Evolutionary conservation across 805 yeast species (phyloP).

Genomic region (Candida suzukii): DNA sequence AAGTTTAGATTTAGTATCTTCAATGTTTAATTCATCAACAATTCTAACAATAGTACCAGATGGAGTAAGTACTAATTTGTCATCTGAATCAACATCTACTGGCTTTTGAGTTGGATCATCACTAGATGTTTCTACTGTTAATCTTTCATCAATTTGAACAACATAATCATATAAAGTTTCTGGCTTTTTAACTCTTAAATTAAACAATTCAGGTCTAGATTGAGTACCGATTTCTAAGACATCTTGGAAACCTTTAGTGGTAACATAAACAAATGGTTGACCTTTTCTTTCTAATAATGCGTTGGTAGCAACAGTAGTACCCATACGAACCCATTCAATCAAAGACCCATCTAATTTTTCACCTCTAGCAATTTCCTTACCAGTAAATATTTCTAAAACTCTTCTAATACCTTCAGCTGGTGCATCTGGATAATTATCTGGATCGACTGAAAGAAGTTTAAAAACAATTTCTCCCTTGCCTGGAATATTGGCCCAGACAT

Average conservation of each 20-base stretch:
- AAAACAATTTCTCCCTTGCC: constrained; percentile 29
- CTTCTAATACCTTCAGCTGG: constrained; percentile 20
- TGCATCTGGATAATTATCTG: constrained; percentile 18
- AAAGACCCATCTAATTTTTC: constrained; percentile 10
- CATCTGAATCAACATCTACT: constrained; percentile 13
- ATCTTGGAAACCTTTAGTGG: constrained; percentile 24
- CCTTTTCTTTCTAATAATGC: constrained; percentile 17
- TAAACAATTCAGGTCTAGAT: constrained; percentile 18
- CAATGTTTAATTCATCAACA: constrained; percentile 15
- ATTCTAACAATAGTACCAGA: constrained; percentile 15
- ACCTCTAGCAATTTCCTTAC: constrained; percentile 10
- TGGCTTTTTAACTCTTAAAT: constrained; percentile 11
- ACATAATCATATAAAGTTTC: constrained; percentile 11
- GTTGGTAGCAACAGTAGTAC: constrained; percentile 21
- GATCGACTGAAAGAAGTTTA: constrained; percentile 18
- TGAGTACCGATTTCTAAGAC: constrained; percentile 26
- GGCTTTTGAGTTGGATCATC: constrained; percentile 17
- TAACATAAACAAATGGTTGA: constrained; percentile 12
- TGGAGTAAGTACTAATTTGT: constrained; percentile 2
- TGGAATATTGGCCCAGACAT: constrained; percentile 38
- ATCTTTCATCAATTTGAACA: constrained; percentile 13
- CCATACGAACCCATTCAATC: constrained; percentile 20
- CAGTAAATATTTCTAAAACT: constrained; percentile 12
- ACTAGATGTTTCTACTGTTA: constrained; percentile 18
- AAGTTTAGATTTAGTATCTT: constrained; percentile 13